Conservation (phyloP, 768 basidiomycete genomes). For the Lactarius quietus region DNA sequence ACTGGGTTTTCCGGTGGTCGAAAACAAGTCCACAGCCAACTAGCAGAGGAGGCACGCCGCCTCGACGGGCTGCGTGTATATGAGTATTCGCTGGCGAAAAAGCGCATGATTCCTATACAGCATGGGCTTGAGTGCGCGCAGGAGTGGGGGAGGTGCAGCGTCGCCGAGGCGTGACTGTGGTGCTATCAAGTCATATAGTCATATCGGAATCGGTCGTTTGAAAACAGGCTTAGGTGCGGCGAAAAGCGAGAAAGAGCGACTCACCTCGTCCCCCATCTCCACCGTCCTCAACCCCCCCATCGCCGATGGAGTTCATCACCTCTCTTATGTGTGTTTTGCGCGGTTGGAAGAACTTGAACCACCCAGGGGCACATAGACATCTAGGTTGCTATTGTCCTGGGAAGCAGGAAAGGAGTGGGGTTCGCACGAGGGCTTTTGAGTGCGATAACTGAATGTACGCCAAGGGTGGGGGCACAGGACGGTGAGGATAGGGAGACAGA, state of each 20-base stretch:
- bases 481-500: too few relatives aligned
- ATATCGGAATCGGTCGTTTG: too few relatives aligned
- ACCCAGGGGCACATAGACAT: slow-evolving; percentile 60
- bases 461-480: too few relatives aligned
- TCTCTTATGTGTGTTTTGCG: slow-evolving; percentile 63
- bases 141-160: slow-evolving; percentile 69
- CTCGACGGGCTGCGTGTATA: slow-evolving; percentile 77
- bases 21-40: slow-evolving; percentile 61
- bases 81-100: slow-evolving; percentile 68
- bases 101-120: slow-evolving; percentile 79
- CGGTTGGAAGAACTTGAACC: slow-evolving; percentile 67
- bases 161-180: slow-evolving; percentile 44
- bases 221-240: too few relatives aligned
- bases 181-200: background rate
- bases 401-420: slow-evolving; percentile 54
- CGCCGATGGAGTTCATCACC: slow-evolving; percentile 55
- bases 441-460: too few relatives aligned
- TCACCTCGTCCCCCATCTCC: slow-evolving; percentile 1
- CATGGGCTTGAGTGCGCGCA: slow-evolving; percentile 77
- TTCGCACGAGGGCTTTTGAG: slow-evolving; percentile 55
- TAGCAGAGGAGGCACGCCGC: slow-evolving; percentile 68
- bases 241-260: slow-evolving; percentile 1
- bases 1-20: slow-evolving; percentile 32
- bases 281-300: background rate
- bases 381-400: slow-evolving; percentile 27